These are phyloP conservation scores for Eucalyptus pauciflora DNA, from an alignment of 345 rosid genomes.

Conservation along the genomic window DNA sequence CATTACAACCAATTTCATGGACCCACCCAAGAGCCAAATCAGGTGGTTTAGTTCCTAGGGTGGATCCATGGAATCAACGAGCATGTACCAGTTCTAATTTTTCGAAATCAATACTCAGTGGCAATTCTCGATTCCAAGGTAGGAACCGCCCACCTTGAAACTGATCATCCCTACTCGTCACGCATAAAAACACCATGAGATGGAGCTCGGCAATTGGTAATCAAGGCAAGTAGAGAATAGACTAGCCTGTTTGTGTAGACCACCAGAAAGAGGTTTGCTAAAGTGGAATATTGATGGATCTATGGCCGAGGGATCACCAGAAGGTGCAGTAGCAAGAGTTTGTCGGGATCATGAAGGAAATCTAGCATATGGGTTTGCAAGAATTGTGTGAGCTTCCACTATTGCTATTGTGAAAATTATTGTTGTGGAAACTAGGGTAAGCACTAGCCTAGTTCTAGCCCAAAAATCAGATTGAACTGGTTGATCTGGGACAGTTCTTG, in stretches of 20 bases:
- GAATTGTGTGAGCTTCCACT: background rate
- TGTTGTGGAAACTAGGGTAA: background rate
- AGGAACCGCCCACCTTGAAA: no score
- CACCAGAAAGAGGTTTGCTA: background rate
- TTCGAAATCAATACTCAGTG: no score
- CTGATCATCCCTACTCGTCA: no score
- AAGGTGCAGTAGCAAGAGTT: background rate
- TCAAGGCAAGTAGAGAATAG: background rate
- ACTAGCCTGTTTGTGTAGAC: background rate
- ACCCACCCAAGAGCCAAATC: background rate
- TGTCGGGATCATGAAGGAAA: background rate
- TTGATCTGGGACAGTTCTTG: no score
- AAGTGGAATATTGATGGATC: background rate
- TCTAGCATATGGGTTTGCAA: background rate
- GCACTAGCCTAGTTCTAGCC: background rate
- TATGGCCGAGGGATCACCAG: background rate
- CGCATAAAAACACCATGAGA: background rate
- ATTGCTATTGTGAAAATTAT: background rate
- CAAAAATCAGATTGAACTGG: no score
- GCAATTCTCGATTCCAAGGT: no score
- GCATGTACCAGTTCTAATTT: no score
- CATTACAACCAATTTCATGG: no score
- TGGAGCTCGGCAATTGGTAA: background rate
- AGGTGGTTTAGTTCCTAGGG: no score
- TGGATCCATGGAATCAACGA: no score